A percentile compares a stretch with the other conserved stretches of the same genome.
phyloP scores from a whole-genome alignment of 345 rosid species.

The Alliaria petiolata region DNA sequence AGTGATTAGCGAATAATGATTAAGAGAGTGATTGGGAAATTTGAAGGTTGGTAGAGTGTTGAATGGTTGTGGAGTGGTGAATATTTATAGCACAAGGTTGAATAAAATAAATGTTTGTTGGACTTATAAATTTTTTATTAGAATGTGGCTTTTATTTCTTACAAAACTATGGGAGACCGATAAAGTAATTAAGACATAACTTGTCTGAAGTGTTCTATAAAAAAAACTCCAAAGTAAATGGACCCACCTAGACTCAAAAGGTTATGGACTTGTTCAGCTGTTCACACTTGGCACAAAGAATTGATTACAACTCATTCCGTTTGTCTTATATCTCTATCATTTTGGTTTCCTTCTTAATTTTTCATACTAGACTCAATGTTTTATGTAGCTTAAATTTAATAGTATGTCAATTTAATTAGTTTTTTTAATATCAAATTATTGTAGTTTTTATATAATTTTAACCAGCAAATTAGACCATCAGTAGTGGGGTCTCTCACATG shows the following conservation, averaged over 20 bases:
- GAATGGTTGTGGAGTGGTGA: neutral
- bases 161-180: slow-evolving; percentile 40
- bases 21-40: slow-evolving; percentile 4
- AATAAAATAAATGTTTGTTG: neutral
- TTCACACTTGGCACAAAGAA: slow-evolving; percentile 21
- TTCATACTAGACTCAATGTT: too few species aligned
- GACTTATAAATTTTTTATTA: neutral
- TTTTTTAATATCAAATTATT: neutral
- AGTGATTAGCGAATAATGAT: neutral
- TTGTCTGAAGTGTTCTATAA: slow-evolving; percentile 42
- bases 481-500: too few species aligned
- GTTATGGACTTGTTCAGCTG: slow-evolving; percentile 18
- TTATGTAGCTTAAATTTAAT: too few species aligned
- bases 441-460: too few species aligned
- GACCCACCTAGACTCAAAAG: slow-evolving; percentile 39
- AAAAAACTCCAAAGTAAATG: slow-evolving; percentile 36
- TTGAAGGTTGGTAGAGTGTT: slow-evolving; percentile 31
- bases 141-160: slow-evolving; percentile 1
- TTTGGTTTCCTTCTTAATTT: neutral
- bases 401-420: too few species aligned
- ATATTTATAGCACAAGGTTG: slow-evolving; percentile 23
- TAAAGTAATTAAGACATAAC: slow-evolving; percentile 51
- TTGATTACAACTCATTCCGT: slow-evolving; percentile 1
- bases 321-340: neutral
- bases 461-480: neutral